phyloP scores from a whole-genome alignment of 495 filamentous ascomycete species.

The Penicillium goetzii region DNA sequence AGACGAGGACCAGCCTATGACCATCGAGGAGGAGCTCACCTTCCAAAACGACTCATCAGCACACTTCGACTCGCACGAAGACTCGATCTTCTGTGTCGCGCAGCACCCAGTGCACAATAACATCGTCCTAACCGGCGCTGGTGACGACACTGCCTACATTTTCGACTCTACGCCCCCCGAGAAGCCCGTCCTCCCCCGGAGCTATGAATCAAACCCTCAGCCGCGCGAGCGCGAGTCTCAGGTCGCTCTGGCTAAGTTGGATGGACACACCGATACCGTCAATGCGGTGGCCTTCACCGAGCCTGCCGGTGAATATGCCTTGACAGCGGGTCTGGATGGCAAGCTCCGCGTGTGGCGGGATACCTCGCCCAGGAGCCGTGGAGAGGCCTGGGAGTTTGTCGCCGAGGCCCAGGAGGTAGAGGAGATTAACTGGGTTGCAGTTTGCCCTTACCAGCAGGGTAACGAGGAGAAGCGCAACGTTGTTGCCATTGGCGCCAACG shows the following conservation, averaged over 20 bases:
- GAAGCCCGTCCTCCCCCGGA: slow-evolving; percentile 68
- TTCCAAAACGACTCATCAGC: slow-evolving; percentile 89
- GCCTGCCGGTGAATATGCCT: slow-evolving; percentile 79
- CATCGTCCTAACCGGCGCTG: slow-evolving; percentile 86
- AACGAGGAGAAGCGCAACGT: slow-evolving; percentile 69
- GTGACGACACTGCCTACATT: slow-evolving; percentile 80
- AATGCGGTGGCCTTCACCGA: slow-evolving; percentile 83
- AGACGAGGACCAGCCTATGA: slow-evolving; percentile 59
- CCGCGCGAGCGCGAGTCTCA: slow-evolving; percentile 63
- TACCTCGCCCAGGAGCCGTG: slow-evolving; percentile 44
- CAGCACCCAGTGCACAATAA: slow-evolving; percentile 81
- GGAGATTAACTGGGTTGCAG: slow-evolving; percentile 88
- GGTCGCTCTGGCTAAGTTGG: slow-evolving; percentile 65
- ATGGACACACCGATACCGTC: slow-evolving; percentile 89
- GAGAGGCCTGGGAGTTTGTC: slow-evolving; percentile 62
- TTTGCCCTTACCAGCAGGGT: slow-evolving; percentile 68
- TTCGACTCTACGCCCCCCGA: slow-evolving; percentile 69
- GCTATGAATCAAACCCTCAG: slow-evolving; percentile 70
- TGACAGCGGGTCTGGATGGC: slow-evolving; percentile 86
- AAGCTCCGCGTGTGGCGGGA: slow-evolving; percentile 60
- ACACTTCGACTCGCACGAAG: slow-evolving; percentile 85
- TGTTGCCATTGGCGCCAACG: slow-evolving; percentile 88
- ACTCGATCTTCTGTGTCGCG: slow-evolving; percentile 90
- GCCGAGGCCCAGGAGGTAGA: slow-evolving; percentile 82
- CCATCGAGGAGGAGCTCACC: slow-evolving; percentile 67